Base-by-base conservation (phyloP, 768 basidiomycete genomes). In the Strobilomyces confusus region DNA sequence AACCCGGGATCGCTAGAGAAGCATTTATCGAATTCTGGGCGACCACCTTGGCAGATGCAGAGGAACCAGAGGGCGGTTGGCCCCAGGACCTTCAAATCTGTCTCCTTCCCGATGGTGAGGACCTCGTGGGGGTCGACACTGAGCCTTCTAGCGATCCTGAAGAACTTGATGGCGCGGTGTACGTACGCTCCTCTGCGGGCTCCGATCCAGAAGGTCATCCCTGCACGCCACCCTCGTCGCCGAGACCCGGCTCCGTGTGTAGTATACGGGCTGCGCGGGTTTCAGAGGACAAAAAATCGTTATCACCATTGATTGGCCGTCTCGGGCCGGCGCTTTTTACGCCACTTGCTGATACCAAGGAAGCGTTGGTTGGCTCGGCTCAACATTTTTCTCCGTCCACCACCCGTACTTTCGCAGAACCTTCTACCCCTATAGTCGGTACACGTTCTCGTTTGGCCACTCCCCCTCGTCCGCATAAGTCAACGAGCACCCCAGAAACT, bases 11-110 rank as follows among this genome's bases (percentile, higher is more conserved):
- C n/a, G n/a, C n/a, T n/a, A n/a, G n/a, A n/a, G n/a, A n/a, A n/a
- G n/a, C n/a, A n/a, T n/a, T n/a, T n/a, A n/a, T n/a, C n/a, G n/a
- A n/a, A n/a, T n/a, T n/a, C n/a, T n/a, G n/a, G n/a, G n/a, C n/a
- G n/a, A n/a, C n/a, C n/a, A n/a, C n/a, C n/a, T n/a, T n/a, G n/a
- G n/a, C n/a, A n/a, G n/a, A n/a, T n/a, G n/a, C n/a, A n/a, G n/a
- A n/a, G n/a, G n/a, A 72, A 22, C 83, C 85, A 0, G 55, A 63
- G 14, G 63, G 61, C 2, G 82, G 80, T 6, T 90, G 86, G 85
- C 77, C 84, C 0, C 69, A 71, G 26, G 68, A 73, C 37, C 72
- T 86, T 20, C 63, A 57, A 22, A 58, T 64, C 15, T 76, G 75
- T 50, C 59, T 79, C 17, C 44, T 52, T 9, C 48, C 58, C 42